These are phyloP conservation scores for Entoloma clypeatum DNA, from an alignment of 1,284 basidiomycete genomes.

Conservation along the genomic window DNA sequence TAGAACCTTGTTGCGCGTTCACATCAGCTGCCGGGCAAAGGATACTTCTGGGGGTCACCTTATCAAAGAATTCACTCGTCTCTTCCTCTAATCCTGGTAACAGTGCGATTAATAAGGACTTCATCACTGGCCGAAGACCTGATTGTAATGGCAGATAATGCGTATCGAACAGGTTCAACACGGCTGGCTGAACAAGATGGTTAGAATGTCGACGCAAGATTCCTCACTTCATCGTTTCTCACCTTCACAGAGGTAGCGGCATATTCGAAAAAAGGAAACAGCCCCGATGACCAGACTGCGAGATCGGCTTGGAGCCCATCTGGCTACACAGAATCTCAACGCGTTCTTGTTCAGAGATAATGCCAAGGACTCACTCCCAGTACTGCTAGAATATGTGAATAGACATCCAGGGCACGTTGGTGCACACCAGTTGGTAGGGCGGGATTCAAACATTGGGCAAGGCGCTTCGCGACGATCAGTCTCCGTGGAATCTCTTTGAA, in stretches of 20 bases:
- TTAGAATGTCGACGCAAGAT: constrained; percentile 4
- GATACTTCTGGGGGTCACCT: no score
- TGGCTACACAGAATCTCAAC: constrained; percentile 43
- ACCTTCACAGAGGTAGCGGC: constrained; percentile 94
- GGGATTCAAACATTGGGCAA: constrained; percentile 96
- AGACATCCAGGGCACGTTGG: constrained; percentile 94
- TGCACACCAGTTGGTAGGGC: constrained; percentile 96
- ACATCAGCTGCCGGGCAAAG: no score
- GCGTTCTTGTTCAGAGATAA: constrained; percentile 9
- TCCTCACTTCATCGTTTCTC: constrained; percentile 15
- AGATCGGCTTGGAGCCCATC: constrained; percentile 90
- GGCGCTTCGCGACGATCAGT: constrained; percentile 89
- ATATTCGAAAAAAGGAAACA: constrained; percentile 99
- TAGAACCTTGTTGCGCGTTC: constrained; percentile 56
- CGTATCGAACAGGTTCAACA: constrained; percentile 85
- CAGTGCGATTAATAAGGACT: constrained; percentile 89
- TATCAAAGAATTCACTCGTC: constrained; percentile 95
- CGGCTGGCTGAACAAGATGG: constrained; percentile 54
- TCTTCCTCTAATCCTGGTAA: constrained; percentile 96
- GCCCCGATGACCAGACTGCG: constrained; percentile 90
- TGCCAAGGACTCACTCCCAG: constrained; percentile 66
- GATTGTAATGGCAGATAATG: constrained; percentile 87
- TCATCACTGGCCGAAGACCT: constrained; percentile 85
- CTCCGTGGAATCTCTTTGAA: constrained; percentile 97
- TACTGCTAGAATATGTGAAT: constrained; percentile 85